Evolutionary conservation across 2,329 filamentous ascomycete species (phyloP), one percentile per base, ranked within the genome.

Genomic region (Coniochaeta sp.): DNA sequence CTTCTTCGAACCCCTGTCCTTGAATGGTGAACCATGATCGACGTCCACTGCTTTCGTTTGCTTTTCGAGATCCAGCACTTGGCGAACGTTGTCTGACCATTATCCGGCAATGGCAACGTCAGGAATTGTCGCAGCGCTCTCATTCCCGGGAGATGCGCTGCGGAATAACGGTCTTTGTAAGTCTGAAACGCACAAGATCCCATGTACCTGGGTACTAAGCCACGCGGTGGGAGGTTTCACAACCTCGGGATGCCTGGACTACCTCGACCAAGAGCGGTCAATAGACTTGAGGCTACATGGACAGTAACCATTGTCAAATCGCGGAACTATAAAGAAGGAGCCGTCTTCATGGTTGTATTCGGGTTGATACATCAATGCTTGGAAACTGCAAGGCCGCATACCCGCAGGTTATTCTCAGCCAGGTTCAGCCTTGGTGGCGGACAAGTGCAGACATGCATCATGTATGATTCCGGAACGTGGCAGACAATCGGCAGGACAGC

Each of bases 1-100:
- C 7, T 24, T 52, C 32, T 38, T 55, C 16, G 7, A 38, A 38
- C 30, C 32, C 32, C n/a, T 55, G 54, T 55, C 22, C 32, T 17
- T 19, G 54, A 67, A 68, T 70, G 74, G n/a, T 73, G 74, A 75
- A 76, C 74, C 69, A 71, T 74, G 74, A 77, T 76, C 73, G 61
- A 63, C 67, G 62, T 59, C 38, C 58, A 52, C 55, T 16, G 42
- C 26, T 36, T 44, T 59, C 42, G 54, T 44, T 56, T 38, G n/a
- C 52, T 40, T 28, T 50, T 56, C 14, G 4, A 19, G 34, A 38
- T 38, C 30, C 54, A 55, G 47, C 47, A 52, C 47, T 50, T 50
- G 47, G 47, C 47, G 26, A 52, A 52, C 4, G 47, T 52, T 52
- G 47, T 52, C 54, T 55, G 30, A 38, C 54, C 19, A 55, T 38